A percentile compares a stretch with the other conserved stretches of the same genome.
Evolutionary conservation across 2,329 filamentous ascomycete genomes (phyloP).

Genomic region (Metarhizium rileyi): DNA sequence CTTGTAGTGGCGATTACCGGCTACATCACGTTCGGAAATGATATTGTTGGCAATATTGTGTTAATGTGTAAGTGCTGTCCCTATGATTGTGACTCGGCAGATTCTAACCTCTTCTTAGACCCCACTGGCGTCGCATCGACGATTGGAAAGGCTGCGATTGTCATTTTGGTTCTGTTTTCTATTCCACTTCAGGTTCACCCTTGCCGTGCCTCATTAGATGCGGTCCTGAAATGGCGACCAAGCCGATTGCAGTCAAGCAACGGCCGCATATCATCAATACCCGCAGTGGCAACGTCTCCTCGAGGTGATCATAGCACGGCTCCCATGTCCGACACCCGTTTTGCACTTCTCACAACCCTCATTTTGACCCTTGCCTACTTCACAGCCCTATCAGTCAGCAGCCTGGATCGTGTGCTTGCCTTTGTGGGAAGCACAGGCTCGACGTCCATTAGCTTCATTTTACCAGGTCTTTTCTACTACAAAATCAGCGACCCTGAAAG

Average conservation of each 20-base stretch:
- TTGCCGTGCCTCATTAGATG: conserved; percentile 88
- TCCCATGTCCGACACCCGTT: conserved; percentile 75
- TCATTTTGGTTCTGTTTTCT: conserved; percentile 91
- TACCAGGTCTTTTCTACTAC: conserved; percentile 95
- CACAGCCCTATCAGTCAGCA: conserved; percentile 83
- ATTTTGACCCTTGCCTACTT: conserved; percentile 81
- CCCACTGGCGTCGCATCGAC: conserved; percentile 60
- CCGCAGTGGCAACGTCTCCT: conserved; percentile 24
- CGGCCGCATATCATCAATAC: conserved; percentile 32
- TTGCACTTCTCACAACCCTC: conserved; percentile 77
- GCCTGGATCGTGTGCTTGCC: conserved; percentile 80
- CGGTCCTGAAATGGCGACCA: conserved; percentile 87
- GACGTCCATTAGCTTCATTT: conserved; percentile 92
- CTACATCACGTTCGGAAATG: conserved; percentile 90
- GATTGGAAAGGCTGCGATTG: conserved; percentile 89
- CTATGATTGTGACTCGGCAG: too few species aligned
- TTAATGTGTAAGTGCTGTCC: conserved; percentile 61
- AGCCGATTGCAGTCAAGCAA: conserved; percentile 30
- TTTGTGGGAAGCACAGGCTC: conserved; percentile 93
- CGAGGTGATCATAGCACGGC: conserved; percentile 44
- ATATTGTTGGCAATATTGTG: conserved; percentile 85
- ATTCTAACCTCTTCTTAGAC: conserved; percentile 20
- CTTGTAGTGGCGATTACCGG: conserved; percentile 88
- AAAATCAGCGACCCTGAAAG: conserved; percentile 92
- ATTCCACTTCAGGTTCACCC: conserved; percentile 94